These are phyloP conservation scores for Mortierella sp. DNA, from an alignment of 371 early-diverging fungal genomes.

Conservation along the genomic window DNA sequence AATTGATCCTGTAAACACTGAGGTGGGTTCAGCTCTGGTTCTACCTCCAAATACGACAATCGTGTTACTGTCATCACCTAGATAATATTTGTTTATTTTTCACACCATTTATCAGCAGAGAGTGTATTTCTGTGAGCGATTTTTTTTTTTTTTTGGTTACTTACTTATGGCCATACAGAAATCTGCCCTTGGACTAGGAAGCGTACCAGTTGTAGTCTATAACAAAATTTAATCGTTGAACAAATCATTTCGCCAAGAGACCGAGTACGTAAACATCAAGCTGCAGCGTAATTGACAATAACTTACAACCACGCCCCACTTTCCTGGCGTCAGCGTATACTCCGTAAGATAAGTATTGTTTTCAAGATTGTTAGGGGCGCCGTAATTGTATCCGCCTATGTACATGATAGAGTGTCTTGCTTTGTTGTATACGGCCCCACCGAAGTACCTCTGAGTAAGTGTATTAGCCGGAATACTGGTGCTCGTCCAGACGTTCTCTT, in stretches of 20 bases:
- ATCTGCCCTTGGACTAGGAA: slow-evolving; percentile 10
- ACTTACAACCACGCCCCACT: slow-evolving; percentile 9
- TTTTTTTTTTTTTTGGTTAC: not conserved
- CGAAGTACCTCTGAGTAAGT: slow-evolving; percentile 7
- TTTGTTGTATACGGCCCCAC: slow-evolving; percentile 15
- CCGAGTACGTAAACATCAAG: not conserved
- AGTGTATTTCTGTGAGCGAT: too few relatives aligned
- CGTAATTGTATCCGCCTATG: not conserved
- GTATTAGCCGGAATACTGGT: not conserved
- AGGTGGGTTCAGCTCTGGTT: not conserved
- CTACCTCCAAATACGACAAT: slow-evolving; percentile 43
- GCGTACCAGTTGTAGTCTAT: slow-evolving; percentile 1
- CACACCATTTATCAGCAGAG: too few relatives aligned
- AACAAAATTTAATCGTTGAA: not conserved
- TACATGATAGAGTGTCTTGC: slow-evolving; percentile 16
- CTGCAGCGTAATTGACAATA: not conserved
- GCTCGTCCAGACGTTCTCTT: not conserved
- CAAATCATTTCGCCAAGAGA: not conserved
- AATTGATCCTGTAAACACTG: slow-evolving; percentile 11
- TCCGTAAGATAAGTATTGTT: not conserved
- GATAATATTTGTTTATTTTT: too few relatives aligned
- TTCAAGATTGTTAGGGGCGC: not conserved
- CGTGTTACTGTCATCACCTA: slow-evolving; percentile 40
- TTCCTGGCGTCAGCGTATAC: not conserved
- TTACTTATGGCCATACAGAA: slow-evolving; percentile 14